Conservation (phyloP, 495 filamentous ascomycete species). For the Penicillium tannophilum region DNA sequence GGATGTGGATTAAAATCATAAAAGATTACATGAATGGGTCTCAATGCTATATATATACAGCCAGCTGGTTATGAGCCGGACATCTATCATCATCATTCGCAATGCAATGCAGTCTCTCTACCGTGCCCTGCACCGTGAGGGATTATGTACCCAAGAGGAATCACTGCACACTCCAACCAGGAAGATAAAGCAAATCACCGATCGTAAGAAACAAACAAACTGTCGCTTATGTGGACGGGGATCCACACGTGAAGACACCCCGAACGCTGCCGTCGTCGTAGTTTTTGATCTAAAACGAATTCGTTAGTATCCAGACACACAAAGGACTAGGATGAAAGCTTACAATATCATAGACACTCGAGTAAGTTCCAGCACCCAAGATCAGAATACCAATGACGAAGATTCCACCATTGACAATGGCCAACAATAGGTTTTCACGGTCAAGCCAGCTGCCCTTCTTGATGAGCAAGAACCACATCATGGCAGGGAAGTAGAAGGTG, state of each 20-base stretch:
- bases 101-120: constrained; percentile 6
- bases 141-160: neutral
- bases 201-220: neutral
- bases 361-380: constrained; percentile 59
- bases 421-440: constrained; percentile 31
- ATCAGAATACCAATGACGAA: constrained; percentile 46
- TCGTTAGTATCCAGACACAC: neutral
- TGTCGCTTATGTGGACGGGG: constrained; percentile 2
- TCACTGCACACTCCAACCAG: no score
- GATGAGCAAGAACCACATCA: constrained; percentile 65
- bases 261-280: constrained; percentile 46
- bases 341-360: constrained; percentile 60
- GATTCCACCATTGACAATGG: constrained; percentile 25
- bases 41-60: constrained; percentile 7
- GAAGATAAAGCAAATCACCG: neutral
- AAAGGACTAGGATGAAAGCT: constrained; percentile 26
- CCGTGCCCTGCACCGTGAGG: neutral
- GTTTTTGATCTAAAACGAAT: constrained; percentile 38
- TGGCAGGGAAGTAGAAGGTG: constrained; percentile 42
- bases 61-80: neutral
- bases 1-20: neutral
- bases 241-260: constrained; percentile 50
- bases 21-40: neutral
- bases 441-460: constrained; percentile 43
- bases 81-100: neutral